Percentiles rank a stretch among this genome's conserved stretches.
These are phyloP conservation scores for Aleurites moluccanus DNA, from an alignment of 441 rosid species.

Conservation along the genomic window DNA sequence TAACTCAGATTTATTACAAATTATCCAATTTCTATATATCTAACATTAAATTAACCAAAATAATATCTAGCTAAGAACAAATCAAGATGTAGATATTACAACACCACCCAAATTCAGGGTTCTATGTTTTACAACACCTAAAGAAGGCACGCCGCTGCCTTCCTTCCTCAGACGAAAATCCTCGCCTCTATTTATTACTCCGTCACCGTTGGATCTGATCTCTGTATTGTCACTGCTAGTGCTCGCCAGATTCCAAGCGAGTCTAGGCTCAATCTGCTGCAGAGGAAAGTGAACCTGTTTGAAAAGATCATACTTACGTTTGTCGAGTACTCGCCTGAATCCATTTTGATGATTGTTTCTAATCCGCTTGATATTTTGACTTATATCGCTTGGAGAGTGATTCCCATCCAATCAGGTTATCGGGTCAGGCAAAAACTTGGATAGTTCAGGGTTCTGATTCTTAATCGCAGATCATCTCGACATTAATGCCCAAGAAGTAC, in stretches of 20 bases:
- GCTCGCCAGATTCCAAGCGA: constrained; percentile 83
- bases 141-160: constrained; percentile 96
- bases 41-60: too few relatives aligned
- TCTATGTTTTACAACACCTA: too few relatives aligned
- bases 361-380: constrained; percentile 84
- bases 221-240: constrained; percentile 83
- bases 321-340: constrained; percentile 63
- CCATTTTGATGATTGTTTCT: constrained; percentile 68
- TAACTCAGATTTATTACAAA: background rate
- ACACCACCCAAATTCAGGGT: too few relatives aligned
- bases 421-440: constrained; percentile 87
- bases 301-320: constrained; percentile 61
- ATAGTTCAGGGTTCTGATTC: constrained; percentile 81
- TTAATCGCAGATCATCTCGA: constrained; percentile 87
- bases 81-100: too few relatives aligned
- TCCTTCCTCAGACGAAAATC: constrained; percentile 90
- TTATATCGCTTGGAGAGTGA: constrained; percentile 81
- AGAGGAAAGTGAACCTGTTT: constrained; percentile 71
- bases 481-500: constrained; percentile 90
- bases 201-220: constrained; percentile 69
- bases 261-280: constrained; percentile 73
- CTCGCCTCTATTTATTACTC: constrained; percentile 62
- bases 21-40: background rate
- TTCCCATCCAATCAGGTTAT: constrained; percentile 72
- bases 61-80: too few relatives aligned